Evolutionary conservation across 805 yeast species (phyloP), one percentile per base, ranked within the genome.

Genomic region (Cyberlindnera galapagoensis): DNA sequence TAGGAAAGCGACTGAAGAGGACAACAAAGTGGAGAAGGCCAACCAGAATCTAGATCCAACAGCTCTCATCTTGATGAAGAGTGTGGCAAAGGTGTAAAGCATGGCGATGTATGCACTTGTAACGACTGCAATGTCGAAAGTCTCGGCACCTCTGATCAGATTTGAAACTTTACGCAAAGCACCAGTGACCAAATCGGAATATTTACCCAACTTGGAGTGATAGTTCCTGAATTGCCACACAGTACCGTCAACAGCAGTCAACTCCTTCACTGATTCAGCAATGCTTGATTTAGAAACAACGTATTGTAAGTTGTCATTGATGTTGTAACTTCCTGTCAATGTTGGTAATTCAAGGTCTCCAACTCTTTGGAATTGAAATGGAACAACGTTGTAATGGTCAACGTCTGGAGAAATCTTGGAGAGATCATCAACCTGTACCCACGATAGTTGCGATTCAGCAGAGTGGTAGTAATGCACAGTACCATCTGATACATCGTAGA

Each of bases 41-140:
- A 92, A 68, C 94, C 95, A 86, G 48, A 85, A 79, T 46, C 74
- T 81, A 19, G 97, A 85, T 18, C 95, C 96, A 18, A 80, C 62
- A 31, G 67, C 62, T 44, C 62, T 63, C 92, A 90, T 80, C 45
- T 85, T 87, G 38, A 74, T 49, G 47, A 83, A 88, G 19, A 90
- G 70, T 39, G 76, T 76, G 38, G 74, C 60, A 45, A 90, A 71
- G 9, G 95, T 84, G 57, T 82, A 78, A 69, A 83, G 67, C 95
- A 88, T 87, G 29, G 94, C 94, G 18, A 74, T 47, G 56, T 90
- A 90, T 3, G 95, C 97, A 31, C 78, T 54, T 3, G 84, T 67
- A 31, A 92, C 79, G 37, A 88, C 67, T 10, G 76, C 75, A 24
- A 88, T 77, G 57, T 90, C 97, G 44, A 85, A 85, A 17, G 80